Percentiles rank a stretch among this genome's conserved stretches.
Conservation (phyloP, 2,329 filamentous ascomycete genomes). For the Fusarium temperatum region DNA sequence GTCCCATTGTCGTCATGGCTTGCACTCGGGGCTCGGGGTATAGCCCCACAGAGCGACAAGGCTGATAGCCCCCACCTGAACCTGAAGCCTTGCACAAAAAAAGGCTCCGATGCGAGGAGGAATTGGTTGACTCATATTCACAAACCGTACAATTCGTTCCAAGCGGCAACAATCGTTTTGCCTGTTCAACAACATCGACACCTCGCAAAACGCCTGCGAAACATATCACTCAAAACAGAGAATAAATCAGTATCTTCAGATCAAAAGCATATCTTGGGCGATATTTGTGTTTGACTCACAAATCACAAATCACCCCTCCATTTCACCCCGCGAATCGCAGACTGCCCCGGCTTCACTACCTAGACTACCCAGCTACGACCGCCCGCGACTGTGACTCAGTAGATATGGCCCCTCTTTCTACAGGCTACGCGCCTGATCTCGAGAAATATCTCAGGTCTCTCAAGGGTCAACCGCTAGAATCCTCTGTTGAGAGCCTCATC, state of each 20-base stretch:
- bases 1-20: conserved; percentile 28
- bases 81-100: conserved; percentile 43
- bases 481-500: conserved; percentile 83
- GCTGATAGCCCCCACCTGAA: conserved; percentile 36
- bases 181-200: conserved; percentile 10
- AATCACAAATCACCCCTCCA: conserved; percentile 25
- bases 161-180: conserved; percentile 18
- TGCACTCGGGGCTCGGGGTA: not conserved
- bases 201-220: not conserved
- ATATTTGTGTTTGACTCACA: conserved; percentile 15
- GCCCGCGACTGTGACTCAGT: conserved; percentile 2
- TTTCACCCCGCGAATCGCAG: conserved; percentile 31
- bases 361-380: conserved; percentile 7
- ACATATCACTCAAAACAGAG: not conserved
- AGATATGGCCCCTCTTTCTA: conserved; percentile 49
- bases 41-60: conserved; percentile 26
- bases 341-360: conserved; percentile 34
- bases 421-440: conserved; percentile 72
- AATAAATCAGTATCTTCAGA: not conserved
- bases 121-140: conserved; percentile 40
- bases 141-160: conserved; percentile 13
- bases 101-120: conserved; percentile 34
- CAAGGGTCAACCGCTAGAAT: conserved; percentile 78
- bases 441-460: conserved; percentile 82
- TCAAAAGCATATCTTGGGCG: not conserved